Conservation (phyloP, 208 protist genomes). For the Trypanosoma boissoni region DNA sequence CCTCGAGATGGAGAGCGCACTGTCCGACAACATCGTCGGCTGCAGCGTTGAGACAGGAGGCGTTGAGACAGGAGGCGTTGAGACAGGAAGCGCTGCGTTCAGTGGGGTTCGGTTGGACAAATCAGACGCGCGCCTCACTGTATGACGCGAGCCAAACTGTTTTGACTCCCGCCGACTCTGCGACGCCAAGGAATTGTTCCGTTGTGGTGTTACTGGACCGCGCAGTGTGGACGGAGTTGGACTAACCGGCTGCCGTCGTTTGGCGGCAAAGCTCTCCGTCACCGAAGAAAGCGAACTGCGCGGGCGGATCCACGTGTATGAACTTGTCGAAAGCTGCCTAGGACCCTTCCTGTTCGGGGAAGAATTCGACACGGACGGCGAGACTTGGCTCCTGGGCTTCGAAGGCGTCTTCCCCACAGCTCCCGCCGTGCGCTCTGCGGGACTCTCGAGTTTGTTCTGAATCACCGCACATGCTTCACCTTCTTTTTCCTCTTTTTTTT, state of each 20-base stretch:
- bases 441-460: neutral
- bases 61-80: no score
- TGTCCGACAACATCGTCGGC: neutral
- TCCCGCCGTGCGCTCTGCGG: neutral
- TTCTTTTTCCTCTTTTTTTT: neutral
- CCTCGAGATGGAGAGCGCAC: neutral
- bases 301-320: slow-evolving; percentile 15
- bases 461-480: neutral
- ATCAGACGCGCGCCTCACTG: no score
- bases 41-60: neutral
- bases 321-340: neutral
- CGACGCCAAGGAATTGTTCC: no score
- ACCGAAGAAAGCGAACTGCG: neutral
- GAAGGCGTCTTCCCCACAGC: no score
- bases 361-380: neutral
- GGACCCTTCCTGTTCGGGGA: neutral
- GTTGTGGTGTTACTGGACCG: neutral
- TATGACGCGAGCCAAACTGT: no score
- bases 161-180: no score
- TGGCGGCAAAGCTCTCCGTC: slow-evolving; percentile 16
- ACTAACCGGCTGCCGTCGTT: slow-evolving; percentile 4
- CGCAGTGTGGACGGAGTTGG: slow-evolving; percentile 1
- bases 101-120: no score
- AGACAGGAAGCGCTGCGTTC: no score
- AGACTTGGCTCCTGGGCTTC: no score